These are phyloP conservation scores for Kurtzmaniella quercitrusa DNA, from an alignment of 1,139 yeast species.

Conservation along the genomic window DNA sequence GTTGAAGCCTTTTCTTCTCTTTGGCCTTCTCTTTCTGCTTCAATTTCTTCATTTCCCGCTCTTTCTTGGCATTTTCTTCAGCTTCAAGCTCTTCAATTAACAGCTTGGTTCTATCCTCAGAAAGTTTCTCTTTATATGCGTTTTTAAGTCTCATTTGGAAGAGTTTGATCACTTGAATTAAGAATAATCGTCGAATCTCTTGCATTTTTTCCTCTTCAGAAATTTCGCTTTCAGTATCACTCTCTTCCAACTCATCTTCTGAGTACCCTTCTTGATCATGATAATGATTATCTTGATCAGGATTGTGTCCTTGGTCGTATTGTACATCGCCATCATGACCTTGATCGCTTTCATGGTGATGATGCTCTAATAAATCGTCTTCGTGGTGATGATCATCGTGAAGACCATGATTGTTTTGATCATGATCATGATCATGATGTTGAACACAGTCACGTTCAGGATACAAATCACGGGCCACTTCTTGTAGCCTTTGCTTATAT, in stretches of 20 bases:
- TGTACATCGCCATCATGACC: slow-evolving; percentile 16
- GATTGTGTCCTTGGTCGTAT: slow-evolving; percentile 11
- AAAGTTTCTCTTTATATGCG: slow-evolving; percentile 70
- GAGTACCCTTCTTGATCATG: slow-evolving; percentile 22
- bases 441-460: slow-evolving; percentile 14
- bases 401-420: slow-evolving; percentile 8
- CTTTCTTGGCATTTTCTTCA: slow-evolving; percentile 65
- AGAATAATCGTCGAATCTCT: slow-evolving; percentile 74
- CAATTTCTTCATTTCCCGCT: slow-evolving; percentile 66
- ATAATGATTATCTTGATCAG: slow-evolving; percentile 20
- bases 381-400: slow-evolving; percentile 5
- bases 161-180: slow-evolving; percentile 69
- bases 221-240: slow-evolving; percentile 39
- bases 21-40: slow-evolving; percentile 73
- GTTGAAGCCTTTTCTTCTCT: slow-evolving; percentile 69
- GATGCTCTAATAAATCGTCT: slow-evolving; percentile 21
- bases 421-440: slow-evolving; percentile 14
- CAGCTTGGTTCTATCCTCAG: slow-evolving; percentile 68
- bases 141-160: slow-evolving; percentile 67
- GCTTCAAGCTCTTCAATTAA: slow-evolving; percentile 77
- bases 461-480: background rate
- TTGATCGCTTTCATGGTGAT: slow-evolving; percentile 19
- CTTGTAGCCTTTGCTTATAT: slow-evolving; percentile 4
- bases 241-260: slow-evolving; percentile 17
- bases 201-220: slow-evolving; percentile 65